phyloP scores from a whole-genome alignment of 106 monocot species.

The Allium cepa region DNA sequence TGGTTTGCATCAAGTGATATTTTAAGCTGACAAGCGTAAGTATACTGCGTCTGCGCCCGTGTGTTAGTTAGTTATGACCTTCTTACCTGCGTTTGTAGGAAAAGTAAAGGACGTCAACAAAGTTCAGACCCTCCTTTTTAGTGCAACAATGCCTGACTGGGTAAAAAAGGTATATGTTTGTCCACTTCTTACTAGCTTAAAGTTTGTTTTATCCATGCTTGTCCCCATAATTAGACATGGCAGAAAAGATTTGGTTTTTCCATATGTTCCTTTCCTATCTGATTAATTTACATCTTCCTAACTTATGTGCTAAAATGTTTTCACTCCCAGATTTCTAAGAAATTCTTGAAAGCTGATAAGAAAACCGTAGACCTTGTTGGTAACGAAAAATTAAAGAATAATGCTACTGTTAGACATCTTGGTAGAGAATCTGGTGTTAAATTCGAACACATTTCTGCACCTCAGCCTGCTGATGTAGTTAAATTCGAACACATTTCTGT shows the following conservation, averaged over 20 bases:
- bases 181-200: too few relatives aligned
- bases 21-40: too few relatives aligned
- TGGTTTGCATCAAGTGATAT: too few relatives aligned
- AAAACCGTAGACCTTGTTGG: conserved; percentile 92
- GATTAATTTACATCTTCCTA: too few relatives aligned
- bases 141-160: conserved; percentile 96
- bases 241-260: too few relatives aligned
- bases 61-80: too few relatives aligned
- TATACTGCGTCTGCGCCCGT: too few relatives aligned
- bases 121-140: conserved; percentile 98
- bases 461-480: conserved; percentile 88
- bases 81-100: conserved; percentile 26
- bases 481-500: conserved; percentile 79
- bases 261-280: too few relatives aligned
- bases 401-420: conserved; percentile 86
- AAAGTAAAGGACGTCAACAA: conserved; percentile 81
- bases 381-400: conserved; percentile 89
- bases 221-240: too few relatives aligned
- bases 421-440: conserved; percentile 90
- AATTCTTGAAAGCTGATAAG: conserved; percentile 69
- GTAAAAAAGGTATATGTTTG: conserved; percentile 63
- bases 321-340: conserved; percentile 41
- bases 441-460: conserved; percentile 92
- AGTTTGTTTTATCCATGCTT: too few relatives aligned
- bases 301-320: too few relatives aligned